Evolutionary conservation across 164 flowering plant genomes (phyloP).

Genomic region (Sextonia rubra): DNA sequence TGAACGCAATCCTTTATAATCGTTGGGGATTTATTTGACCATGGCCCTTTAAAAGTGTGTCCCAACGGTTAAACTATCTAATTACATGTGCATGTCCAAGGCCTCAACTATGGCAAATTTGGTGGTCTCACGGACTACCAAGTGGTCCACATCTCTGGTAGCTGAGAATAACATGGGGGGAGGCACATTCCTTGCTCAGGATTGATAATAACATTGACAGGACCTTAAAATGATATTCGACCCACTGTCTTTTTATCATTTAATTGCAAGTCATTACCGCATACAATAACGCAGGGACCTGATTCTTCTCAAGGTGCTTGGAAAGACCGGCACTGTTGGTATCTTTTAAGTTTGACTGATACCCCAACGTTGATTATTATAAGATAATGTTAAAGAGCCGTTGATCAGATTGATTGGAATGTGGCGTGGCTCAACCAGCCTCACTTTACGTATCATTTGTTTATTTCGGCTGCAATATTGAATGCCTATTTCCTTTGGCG

Average conservation of each 20-base stretch:
- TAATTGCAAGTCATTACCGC: conserved; percentile 4
- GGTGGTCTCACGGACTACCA: no score
- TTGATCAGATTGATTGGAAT: not conserved
- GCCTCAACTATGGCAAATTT: no score
- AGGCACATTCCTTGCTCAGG: not conserved
- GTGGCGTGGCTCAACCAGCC: conserved; percentile 7
- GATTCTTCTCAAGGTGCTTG: not conserved
- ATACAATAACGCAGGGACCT: not conserved
- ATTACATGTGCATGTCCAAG: no score
- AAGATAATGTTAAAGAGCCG: not conserved
- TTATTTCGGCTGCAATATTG: not conserved
- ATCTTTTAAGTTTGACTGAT: conserved; percentile 9
- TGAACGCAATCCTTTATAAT: no score
- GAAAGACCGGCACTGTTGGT: not conserved
- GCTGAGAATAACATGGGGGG: no score
- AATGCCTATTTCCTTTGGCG: not conserved
- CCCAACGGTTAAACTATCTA: no score
- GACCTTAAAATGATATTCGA: not conserved
- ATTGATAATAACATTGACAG: no score
- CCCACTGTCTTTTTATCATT: not conserved
- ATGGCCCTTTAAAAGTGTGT: no score
- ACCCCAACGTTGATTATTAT: not conserved
- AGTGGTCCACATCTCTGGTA: not conserved
- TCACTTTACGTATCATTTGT: not conserved
- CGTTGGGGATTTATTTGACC: no score